Conservation (phyloP, 352 stramenopile genomes). For the Pythium periplocum region DNA sequence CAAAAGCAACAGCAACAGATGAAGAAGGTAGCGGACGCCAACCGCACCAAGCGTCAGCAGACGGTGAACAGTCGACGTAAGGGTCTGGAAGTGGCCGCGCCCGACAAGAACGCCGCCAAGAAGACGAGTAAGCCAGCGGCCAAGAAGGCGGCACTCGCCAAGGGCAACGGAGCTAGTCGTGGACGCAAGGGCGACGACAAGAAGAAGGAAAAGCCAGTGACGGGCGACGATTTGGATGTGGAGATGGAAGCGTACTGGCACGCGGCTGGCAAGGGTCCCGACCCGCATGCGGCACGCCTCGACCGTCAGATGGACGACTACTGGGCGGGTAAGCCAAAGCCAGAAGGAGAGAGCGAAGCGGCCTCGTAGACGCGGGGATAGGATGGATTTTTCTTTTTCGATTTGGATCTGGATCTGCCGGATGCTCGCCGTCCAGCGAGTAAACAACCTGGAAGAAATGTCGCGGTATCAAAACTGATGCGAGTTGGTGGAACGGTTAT, state of each 20-base stretch:
- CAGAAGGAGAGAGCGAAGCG: constrained; percentile 11
- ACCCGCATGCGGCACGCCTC: constrained; percentile 72
- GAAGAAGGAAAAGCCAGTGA: constrained; percentile 41
- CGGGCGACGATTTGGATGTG: constrained; percentile 75
- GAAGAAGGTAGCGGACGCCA: constrained; percentile 49
- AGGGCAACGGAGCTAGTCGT: neutral
- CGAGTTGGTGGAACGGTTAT: constrained; percentile 18
- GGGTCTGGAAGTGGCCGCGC: constrained; percentile 32
- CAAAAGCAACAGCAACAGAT: constrained; percentile 66
- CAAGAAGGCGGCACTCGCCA: neutral
- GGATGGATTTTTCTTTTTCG: neutral
- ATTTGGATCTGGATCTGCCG: neutral
- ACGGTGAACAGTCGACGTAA: constrained; percentile 69
- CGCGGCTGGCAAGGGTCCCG: constrained; percentile 80
- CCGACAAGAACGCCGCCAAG: constrained; percentile 26
- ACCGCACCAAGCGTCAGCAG: constrained; percentile 70
- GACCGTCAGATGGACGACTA: constrained; percentile 89
- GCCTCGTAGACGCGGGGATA: too few relatives aligned
- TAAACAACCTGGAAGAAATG: too few relatives aligned
- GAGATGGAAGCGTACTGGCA: constrained; percentile 90
- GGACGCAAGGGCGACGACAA: neutral
- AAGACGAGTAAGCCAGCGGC: constrained; percentile 15
- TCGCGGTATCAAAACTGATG: too few relatives aligned
- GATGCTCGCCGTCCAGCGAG: too few relatives aligned
- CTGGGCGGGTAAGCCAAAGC: constrained; percentile 78